Evolutionary conservation across 2,329 filamentous ascomycete genomes (phyloP), one percentile per base, ranked within the genome.

Genomic region (Lachnellula occidentalis): DNA sequence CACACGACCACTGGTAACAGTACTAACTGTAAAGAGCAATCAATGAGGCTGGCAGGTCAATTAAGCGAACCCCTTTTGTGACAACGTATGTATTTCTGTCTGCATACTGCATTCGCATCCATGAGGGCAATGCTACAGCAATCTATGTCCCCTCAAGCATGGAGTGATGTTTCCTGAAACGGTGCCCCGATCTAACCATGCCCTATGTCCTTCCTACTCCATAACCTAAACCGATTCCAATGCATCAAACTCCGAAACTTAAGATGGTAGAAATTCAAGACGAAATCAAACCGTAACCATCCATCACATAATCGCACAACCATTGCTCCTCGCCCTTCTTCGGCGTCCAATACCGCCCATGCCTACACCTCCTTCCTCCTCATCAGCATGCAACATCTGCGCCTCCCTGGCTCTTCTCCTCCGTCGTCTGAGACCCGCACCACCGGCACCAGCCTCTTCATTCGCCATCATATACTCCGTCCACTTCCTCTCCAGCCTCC

Each of bases 381-480:
- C 91, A 62, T 90, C 83, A 46, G 87, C 85, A 71, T 94, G 90
- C 61, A 90, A 76, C 67, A 86, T 78, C 67, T 90, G 86, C 5
- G 91, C 90, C 69, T 95, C 90, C 46, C 92, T 80, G 2, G 90
- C 90, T 56, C 92, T 79, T 48, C 91, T 79, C 59, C 91, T 78
- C 55, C 92, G 76, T 51, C 91, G 77, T 51, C 91, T 78, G 2
- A 80, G 76, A 5, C 87, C 84, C 1, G 78, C 79, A 2, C 86
- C 90, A 2, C 74, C 77, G 2, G 81, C 80, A 2, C 86, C 88
- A 0, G 88, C 89, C 69, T 96, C 92, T 70, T 96, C 90, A 49
- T 82, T 88, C 15, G 89, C 85, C 73, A 95, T 89, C 91, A 96
- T 96, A 70, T 90, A 95, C 52, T 95, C 88, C 0, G 87, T 87